A percentile compares a stretch with the other conserved stretches of the same genome.
Evolutionary conservation across 2,329 filamentous ascomycete genomes (phyloP).

Genomic region (Escovopsis sp.): DNA sequence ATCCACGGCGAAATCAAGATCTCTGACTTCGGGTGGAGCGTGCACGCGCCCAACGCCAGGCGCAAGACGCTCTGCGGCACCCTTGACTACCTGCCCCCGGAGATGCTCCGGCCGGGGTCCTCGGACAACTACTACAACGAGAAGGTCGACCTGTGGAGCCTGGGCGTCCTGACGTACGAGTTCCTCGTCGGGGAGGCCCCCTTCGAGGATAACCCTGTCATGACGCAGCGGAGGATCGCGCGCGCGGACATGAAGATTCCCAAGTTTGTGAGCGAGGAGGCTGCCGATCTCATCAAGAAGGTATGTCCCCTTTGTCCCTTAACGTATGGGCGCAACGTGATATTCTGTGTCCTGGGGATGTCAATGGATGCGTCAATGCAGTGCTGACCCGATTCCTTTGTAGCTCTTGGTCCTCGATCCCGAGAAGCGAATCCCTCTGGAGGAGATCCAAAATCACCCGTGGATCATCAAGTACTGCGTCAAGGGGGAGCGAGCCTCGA

Average conservation of each 20-base stretch:
- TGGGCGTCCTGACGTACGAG: conserved; percentile 91
- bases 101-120: conserved; percentile 80
- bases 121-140: conserved; percentile 83
- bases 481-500: conserved; percentile 39
- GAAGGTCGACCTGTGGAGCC: conserved; percentile 91
- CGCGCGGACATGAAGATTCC: conserved; percentile 87
- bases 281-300: conserved; percentile 80
- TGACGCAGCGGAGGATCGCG: conserved; percentile 84
- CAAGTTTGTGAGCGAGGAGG: conserved; percentile 78
- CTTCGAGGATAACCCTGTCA: conserved; percentile 87
- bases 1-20: conserved; percentile 98
- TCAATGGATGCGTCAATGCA: conserved; percentile 9
- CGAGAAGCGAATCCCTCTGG: conserved; percentile 79
- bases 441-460: conserved; percentile 76
- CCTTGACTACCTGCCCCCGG: conserved; percentile 89
- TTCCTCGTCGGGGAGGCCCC: conserved; percentile 92
- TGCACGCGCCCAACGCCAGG: conserved; percentile 89
- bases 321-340: conserved; percentile 2
- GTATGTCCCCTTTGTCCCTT: conserved; percentile 29
- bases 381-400: background rate
- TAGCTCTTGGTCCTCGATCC: conserved; percentile 83
- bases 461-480: conserved; percentile 96
- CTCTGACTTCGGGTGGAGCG: conserved; percentile 96
- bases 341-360: background rate
- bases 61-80: conserved; percentile 94